Conservation (phyloP, 805 yeast genomes). For the Geotrichum ghanense region DNA sequence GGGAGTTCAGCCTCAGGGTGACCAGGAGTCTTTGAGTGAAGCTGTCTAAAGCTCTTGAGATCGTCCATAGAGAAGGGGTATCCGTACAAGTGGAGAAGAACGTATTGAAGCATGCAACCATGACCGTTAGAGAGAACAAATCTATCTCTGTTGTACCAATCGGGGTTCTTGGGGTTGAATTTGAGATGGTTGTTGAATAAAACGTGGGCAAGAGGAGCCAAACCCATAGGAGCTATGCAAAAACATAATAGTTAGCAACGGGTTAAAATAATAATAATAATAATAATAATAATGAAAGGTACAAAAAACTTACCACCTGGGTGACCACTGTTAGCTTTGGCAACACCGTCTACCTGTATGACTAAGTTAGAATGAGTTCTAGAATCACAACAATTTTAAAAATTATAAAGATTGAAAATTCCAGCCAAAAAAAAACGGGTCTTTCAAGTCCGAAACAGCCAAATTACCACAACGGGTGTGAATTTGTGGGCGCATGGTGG, state of each 20-base stretch:
- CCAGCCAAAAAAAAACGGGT: too few relatives aligned
- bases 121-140: constrained; percentile 95
- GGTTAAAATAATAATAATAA: background rate
- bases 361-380: background rate
- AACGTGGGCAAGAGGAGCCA: constrained; percentile 92
- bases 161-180: constrained; percentile 83
- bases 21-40: constrained; percentile 89
- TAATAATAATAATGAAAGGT: background rate
- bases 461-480: too few relatives aligned
- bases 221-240: constrained; percentile 98
- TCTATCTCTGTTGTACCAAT: constrained; percentile 92
- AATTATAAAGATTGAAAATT: too few relatives aligned
- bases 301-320: too few relatives aligned
- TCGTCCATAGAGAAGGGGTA: constrained; percentile 74
- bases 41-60: constrained; percentile 80
- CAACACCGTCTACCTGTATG: constrained; percentile 62
- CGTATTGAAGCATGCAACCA: constrained; percentile 83
- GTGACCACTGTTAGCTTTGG: constrained; percentile 90
- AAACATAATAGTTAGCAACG: too few relatives aligned
- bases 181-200: constrained; percentile 64
- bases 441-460: too few relatives aligned
- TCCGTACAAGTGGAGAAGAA: constrained; percentile 77
- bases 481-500: too few relatives aligned
- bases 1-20: constrained; percentile 91
- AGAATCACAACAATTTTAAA: too few relatives aligned